Evolutionary conservation across 2,329 filamentous ascomycete species (phyloP), one percentile per base, ranked within the genome.

Genomic region (Aspergillus clavatus): DNA sequence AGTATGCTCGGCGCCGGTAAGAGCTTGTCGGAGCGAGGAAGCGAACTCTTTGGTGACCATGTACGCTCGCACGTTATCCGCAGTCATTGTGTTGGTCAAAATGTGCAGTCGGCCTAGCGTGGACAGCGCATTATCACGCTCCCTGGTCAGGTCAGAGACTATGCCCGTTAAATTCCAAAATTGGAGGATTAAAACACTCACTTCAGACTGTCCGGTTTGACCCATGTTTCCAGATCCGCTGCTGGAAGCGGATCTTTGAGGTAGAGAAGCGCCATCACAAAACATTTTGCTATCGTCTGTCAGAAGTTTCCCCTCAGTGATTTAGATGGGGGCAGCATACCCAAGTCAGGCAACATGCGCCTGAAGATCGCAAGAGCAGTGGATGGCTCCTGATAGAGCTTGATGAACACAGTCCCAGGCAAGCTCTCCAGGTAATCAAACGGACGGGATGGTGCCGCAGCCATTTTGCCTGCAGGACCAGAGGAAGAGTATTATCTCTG

Each of bases 221-320:
- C 83, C 89, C 91, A 95, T 33, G 80, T 72, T 57, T 97, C 89
- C 48, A 98, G 79, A 59, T 94, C 86, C 51, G 81, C 74, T n/a
- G 88, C 78, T 2, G 82, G 79, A 52, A 97, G 80, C 0, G 93
- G 87, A 8, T 80, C 77, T 31, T 88, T 87, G 73, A 94, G 86
- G 72, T 95, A 98, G 3, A 98, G 82, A 60, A 98, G 82, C 29
- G 87, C 87, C 85, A 96, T 95, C 50, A 98, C 91, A 61, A 98
- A 86, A 12, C 84, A 89, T 77, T 98, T 97, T 57, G 93, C 91
- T 88, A 58, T 28, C 29, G 4, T 45, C 7, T 28, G 12, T 27
- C 22, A 35, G 31, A 29, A 49, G 50, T 54, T 12, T 22, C 38
- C 14, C 12, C 10, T 27, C 23, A 49, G 29, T 42, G 23, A 43